Evolutionary conservation across 306 rosid species (phyloP).

Genomic region (Sindora glabra): DNA sequence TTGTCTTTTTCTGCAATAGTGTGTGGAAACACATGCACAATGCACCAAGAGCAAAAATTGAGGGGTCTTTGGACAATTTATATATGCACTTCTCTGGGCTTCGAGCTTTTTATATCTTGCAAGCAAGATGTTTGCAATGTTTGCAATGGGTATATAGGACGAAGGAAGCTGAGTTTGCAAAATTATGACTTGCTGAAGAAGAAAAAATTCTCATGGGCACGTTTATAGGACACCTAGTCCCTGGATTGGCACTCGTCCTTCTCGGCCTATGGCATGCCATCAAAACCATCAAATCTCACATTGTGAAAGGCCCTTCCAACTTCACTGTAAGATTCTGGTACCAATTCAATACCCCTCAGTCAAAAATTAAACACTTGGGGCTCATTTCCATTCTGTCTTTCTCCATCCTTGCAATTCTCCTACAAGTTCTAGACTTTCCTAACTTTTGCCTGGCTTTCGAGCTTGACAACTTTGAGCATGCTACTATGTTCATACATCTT

Average conservation of each 20-base stretch:
- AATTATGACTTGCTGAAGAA: constrained; percentile 18
- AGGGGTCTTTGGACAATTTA: constrained; percentile 26
- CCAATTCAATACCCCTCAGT: constrained; percentile 33
- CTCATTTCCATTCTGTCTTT: constrained; percentile 58
- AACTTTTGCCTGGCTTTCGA: constrained; percentile 43
- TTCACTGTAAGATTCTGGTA: constrained; percentile 61
- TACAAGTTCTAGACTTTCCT: constrained; percentile 66
- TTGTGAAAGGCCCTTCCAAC: constrained; percentile 55
- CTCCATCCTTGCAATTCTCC: constrained; percentile 49
- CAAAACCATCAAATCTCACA: constrained; percentile 62
- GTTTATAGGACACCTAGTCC: constrained; percentile 55
- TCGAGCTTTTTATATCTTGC: constrained; percentile 11
- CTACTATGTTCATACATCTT: constrained; percentile 88
- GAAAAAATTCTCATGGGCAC: constrained; percentile 45
- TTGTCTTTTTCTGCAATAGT: constrained; percentile 17
- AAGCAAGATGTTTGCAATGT: constrained; percentile 18
- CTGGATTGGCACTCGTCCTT: constrained; percentile 59
- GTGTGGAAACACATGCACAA: constrained; percentile 79
- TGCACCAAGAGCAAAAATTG: constrained; percentile 42
- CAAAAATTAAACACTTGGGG: constrained; percentile 64
- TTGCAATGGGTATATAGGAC: constrained; percentile 30
- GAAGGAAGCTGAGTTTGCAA: constrained; percentile 14
- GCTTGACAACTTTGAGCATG: constrained; percentile 76
- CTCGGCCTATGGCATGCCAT: constrained; percentile 80
- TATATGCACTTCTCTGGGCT: constrained; percentile 8